phyloP scores from a whole-genome alignment of 352 stramenopile genomes.

The Pythium graminicola region DNA sequence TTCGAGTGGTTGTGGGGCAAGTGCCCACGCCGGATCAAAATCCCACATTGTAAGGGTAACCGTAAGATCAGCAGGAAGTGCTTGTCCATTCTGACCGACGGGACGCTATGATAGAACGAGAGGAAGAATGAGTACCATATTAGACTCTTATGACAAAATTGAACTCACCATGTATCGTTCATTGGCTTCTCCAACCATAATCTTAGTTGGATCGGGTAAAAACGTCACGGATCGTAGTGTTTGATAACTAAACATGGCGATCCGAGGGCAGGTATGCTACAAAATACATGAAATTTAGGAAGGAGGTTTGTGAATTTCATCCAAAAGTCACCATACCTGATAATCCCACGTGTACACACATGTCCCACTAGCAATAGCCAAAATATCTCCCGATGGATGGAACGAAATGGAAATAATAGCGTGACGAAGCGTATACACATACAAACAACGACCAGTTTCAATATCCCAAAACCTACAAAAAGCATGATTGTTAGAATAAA shows the following conservation, averaged over 20 bases:
- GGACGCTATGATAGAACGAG: slow-evolving; percentile 44
- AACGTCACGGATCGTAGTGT: slow-evolving; percentile 93
- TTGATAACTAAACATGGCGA: slow-evolving; percentile 87
- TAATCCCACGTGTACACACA: slow-evolving; percentile 96
- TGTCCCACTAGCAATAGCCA: slow-evolving; percentile 93
- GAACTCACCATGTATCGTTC: slow-evolving; percentile 71
- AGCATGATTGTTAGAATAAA: not conserved
- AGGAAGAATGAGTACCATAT: too few relatives aligned
- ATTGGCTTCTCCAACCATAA: slow-evolving; percentile 94
- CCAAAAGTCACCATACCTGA: slow-evolving; percentile 40
- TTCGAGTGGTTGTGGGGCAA: slow-evolving; percentile 60
- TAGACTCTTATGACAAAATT: not conserved
- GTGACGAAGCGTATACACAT: slow-evolving; percentile 89
- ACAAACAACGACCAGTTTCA: slow-evolving; percentile 87
- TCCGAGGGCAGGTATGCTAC: slow-evolving; percentile 73
- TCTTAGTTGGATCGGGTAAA: slow-evolving; percentile 80
- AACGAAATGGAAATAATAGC: slow-evolving; percentile 97
- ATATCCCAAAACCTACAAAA: slow-evolving; percentile 81
- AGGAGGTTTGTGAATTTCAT: not conserved
- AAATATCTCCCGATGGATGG: slow-evolving; percentile 90
- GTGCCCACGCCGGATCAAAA: slow-evolving; percentile 84
- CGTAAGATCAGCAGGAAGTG: slow-evolving; percentile 79
- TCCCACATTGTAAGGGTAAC: slow-evolving; percentile 94
- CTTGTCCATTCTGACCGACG: slow-evolving; percentile 47
- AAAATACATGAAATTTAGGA: too few relatives aligned